Conservation (phyloP, 257 asterid genomes). For the Penstemon eatonii region DNA sequence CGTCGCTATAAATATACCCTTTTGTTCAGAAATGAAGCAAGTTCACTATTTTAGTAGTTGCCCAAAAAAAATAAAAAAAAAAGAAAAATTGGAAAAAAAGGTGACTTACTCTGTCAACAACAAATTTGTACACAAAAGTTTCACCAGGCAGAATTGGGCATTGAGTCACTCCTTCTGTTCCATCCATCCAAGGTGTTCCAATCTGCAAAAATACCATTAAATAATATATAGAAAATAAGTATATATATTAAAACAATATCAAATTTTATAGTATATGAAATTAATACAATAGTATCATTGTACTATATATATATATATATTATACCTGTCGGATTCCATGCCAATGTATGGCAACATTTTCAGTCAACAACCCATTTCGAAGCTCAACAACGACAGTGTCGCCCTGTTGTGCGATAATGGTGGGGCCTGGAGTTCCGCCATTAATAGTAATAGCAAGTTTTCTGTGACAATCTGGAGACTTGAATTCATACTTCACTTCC, state of each 20-base stretch:
- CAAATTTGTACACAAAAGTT: conserved; percentile 70
- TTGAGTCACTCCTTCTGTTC: conserved; percentile 92
- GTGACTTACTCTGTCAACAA: conserved; percentile 70
- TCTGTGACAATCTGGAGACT: conserved; percentile 83
- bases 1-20: no score
- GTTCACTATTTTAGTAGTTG: no score
- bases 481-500: conserved; percentile 77
- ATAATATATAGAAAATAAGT: not conserved
- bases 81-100: no score
- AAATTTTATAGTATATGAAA: not conserved
- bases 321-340: conserved; percentile 93
- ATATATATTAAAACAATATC: not conserved
- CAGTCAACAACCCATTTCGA: conserved; percentile 64
- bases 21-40: no score
- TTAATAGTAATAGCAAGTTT: conserved; percentile 70
- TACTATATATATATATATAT: not conserved
- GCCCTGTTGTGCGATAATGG: conserved; percentile 68
- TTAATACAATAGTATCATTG: no score
- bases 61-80: not conserved
- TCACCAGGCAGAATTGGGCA: conserved; percentile 90
- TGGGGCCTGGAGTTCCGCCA: conserved; percentile 88
- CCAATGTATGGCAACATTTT: conserved; percentile 90
- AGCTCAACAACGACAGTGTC: conserved; percentile 83
- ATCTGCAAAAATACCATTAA: conserved; percentile 37
- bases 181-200: conserved; percentile 96